phyloP scores from a whole-genome alignment of 2,329 filamentous ascomycete species.

The Diaporthe longicolla region DNA sequence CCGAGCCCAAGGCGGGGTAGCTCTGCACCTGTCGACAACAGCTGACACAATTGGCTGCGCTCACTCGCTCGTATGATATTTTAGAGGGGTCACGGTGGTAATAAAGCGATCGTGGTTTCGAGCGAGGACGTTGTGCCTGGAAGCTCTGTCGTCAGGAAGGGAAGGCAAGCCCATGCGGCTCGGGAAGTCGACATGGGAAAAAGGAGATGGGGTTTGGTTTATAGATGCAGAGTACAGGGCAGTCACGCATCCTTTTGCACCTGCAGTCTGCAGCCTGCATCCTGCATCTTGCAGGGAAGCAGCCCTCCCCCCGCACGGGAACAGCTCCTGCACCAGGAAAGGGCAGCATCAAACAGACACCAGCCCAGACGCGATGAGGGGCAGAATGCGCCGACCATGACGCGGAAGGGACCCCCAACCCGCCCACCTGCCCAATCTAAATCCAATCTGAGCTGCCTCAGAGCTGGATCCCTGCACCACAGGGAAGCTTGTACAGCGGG shows the following conservation, averaged over 20 bases:
- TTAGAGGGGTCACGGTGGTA: background rate
- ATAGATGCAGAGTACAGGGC: background rate
- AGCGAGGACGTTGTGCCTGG: background rate
- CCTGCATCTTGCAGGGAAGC: background rate
- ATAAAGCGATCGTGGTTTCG: background rate
- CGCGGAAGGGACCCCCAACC: background rate
- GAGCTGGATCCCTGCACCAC: constrained; percentile 12
- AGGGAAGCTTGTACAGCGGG: constrained; percentile 39
- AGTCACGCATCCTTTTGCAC: constrained; percentile 5
- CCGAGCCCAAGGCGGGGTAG: constrained; percentile 2
- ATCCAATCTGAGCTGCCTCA: background rate
- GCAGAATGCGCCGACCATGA: constrained; percentile 23
- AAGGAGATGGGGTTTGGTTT: background rate
- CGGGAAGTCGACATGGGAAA: background rate
- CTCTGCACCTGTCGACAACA: background rate
- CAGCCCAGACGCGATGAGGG: constrained; percentile 14
- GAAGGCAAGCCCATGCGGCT: background rate
- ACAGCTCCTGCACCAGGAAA: background rate
- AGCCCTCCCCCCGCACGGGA: background rate
- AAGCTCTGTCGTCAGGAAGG: background rate
- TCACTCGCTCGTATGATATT: background rate
- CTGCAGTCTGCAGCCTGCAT: background rate
- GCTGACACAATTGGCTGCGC: background rate
- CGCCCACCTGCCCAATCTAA: constrained; percentile 1
- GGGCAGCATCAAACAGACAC: background rate